Evolutionary conservation across 495 filamentous ascomycete genomes (phyloP).

Genomic region (Chaetomidium leptoderma): DNA sequence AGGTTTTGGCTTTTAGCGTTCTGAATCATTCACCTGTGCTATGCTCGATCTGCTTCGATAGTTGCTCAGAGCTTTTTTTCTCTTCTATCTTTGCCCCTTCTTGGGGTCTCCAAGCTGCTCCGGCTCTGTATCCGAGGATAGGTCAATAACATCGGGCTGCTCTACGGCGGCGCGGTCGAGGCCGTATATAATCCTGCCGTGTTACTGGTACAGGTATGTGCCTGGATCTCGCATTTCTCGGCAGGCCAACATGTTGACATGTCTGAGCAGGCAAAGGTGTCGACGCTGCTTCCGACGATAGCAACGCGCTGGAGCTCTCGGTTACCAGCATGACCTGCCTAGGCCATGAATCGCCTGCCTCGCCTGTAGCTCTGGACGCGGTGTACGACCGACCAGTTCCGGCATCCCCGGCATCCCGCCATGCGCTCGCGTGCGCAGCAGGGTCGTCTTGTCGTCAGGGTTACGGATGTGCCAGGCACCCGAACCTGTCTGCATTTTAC

Average conservation of each 20-base stretch:
- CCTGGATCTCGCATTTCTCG: conserved; percentile 21
- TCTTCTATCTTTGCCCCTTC: too few relatives aligned
- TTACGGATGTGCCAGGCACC: too few relatives aligned
- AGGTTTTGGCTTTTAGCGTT: background rate
- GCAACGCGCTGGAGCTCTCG: conserved; percentile 16
- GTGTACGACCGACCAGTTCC: background rate
- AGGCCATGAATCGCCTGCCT: background rate
- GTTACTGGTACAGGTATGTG: conserved; percentile 17
- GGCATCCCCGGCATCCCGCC: background rate
- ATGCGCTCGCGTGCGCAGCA: background rate
- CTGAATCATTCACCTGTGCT: background rate
- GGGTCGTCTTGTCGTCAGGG: background rate
- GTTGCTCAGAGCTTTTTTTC: background rate
- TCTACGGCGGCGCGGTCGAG: too few relatives aligned
- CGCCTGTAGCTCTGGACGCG: background rate
- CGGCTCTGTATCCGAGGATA: too few relatives aligned
- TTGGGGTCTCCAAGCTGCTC: too few relatives aligned
- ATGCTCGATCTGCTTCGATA: background rate
- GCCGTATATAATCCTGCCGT: background rate
- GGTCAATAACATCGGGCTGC: too few relatives aligned
- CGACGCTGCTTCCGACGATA: conserved; percentile 19
- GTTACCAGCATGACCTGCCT: background rate
- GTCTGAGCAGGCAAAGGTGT: conserved; percentile 23
- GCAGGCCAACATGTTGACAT: conserved; percentile 17
- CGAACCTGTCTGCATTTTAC: background rate